A percentile compares a stretch with the other conserved stretches of the same genome.
Evolutionary conservation across 2,329 filamentous ascomycete genomes (phyloP).

Genomic region (Fusarium sp.): DNA sequence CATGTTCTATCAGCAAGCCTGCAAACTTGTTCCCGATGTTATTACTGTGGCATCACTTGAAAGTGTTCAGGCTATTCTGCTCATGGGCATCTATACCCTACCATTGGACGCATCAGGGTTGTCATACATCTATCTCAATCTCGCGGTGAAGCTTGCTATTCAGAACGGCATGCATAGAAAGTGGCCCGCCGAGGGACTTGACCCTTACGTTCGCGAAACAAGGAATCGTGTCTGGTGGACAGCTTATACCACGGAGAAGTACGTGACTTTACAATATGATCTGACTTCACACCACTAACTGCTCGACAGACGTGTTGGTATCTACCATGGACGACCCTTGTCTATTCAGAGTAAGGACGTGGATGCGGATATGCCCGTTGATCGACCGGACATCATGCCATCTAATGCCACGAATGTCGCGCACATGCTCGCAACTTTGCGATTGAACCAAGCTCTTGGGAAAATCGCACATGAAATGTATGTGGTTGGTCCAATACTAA

Average conservation of each 20-base stretch:
- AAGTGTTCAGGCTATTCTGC: slow-evolving; percentile 67
- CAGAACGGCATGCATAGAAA: slow-evolving; percentile 70
- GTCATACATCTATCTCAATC: slow-evolving; percentile 66
- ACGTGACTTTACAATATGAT: slow-evolving; percentile 22
- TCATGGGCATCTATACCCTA: slow-evolving; percentile 66
- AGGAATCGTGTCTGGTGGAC: slow-evolving; percentile 69
- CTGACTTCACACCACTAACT: slow-evolving; percentile 19
- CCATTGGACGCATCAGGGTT: slow-evolving; percentile 67
- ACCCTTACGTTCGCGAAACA: slow-evolving; percentile 61
- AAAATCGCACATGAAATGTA: slow-evolving; percentile 55
- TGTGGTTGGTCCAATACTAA: slow-evolving; percentile 14
- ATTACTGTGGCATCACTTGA: slow-evolving; percentile 67
- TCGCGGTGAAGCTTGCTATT: slow-evolving; percentile 67
- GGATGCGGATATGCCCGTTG: slow-evolving; percentile 63
- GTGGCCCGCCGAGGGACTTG: slow-evolving; percentile 59
- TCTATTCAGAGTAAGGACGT: slow-evolving; percentile 64
- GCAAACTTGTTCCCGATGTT: slow-evolving; percentile 65
- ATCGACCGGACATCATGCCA: slow-evolving; percentile 57
- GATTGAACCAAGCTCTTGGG: slow-evolving; percentile 51
- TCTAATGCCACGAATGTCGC: slow-evolving; percentile 56
- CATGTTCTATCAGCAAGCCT: slow-evolving; percentile 67
- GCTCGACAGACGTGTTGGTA: slow-evolving; percentile 60
- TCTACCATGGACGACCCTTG: slow-evolving; percentile 66
- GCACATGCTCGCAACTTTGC: slow-evolving; percentile 58
- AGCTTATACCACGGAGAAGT: slow-evolving; percentile 67